Conservation (phyloP, 148 eudicot species). For the Heliamphora exappendiculata region DNA sequence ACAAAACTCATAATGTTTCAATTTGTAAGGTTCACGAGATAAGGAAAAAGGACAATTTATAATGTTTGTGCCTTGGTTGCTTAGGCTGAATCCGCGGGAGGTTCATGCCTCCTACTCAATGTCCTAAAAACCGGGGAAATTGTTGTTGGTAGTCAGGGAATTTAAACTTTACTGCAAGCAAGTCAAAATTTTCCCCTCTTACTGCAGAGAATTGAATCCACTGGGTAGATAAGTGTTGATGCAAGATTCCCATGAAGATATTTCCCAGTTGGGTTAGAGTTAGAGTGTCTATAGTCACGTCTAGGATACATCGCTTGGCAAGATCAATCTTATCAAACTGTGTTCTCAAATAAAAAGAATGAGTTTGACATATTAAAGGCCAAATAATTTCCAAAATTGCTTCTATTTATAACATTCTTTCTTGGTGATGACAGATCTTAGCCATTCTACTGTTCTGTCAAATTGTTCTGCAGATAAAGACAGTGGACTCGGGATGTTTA, state of each 20-base stretch:
- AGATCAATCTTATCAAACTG: neutral
- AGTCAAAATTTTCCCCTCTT: neutral
- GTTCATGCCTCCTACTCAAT: neutral
- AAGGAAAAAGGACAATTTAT: neutral
- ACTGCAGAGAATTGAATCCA: no score
- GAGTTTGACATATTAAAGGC: neutral
- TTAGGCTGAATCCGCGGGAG: neutral
- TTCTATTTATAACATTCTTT: neutral
- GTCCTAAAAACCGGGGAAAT: neutral
- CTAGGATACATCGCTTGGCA: neutral
- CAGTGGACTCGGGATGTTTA: neutral
- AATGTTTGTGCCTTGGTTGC: neutral
- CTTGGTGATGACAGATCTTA: constrained; percentile 2
- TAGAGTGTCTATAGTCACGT: no score
- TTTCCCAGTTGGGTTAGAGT: no score
- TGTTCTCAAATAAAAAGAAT: neutral
- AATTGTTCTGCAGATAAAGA: constrained; percentile 9
- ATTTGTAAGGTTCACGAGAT: neutral
- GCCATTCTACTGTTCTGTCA: neutral
- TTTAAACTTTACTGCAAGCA: neutral
- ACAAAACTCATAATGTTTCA: neutral
- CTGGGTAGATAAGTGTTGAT: neutral
- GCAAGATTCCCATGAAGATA: neutral
- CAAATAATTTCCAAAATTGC: neutral
- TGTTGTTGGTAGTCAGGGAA: neutral